A percentile compares a stretch with the other conserved stretches of the same genome.
Conservation (phyloP, 495 filamentous ascomycete genomes). For the Aspergillus funiculosus region DNA sequence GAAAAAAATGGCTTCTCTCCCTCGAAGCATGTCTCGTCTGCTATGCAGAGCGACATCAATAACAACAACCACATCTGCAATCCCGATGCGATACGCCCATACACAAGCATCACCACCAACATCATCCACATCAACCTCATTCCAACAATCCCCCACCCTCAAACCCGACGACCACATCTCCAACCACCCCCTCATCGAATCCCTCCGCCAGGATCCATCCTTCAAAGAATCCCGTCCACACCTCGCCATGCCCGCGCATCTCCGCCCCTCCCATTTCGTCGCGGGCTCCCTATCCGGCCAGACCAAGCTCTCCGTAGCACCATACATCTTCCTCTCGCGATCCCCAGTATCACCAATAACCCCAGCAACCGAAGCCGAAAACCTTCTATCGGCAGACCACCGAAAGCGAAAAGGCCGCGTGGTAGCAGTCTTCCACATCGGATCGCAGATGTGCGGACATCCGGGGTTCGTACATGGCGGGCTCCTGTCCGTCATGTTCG, state of each 20-base stretch:
- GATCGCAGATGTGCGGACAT: conserved; percentile 33
- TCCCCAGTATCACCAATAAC: background rate
- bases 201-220: conserved; percentile 55
- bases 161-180: conserved; percentile 56
- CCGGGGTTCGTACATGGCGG: conserved; percentile 40
- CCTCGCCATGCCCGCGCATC: conserved; percentile 27
- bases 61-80: background rate
- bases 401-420: conserved; percentile 20
- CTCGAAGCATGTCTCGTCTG: background rate
- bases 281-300: conserved; percentile 55
- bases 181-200: conserved; percentile 61
- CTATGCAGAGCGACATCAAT: background rate
- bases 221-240: conserved; percentile 71
- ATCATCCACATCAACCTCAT: too few relatives aligned
- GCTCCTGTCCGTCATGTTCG: conserved; percentile 35
- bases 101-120: background rate
- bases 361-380: too few relatives aligned
- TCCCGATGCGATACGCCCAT: background rate
- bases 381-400: too few relatives aligned
- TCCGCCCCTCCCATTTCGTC: conserved; percentile 34
- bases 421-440: conserved; percentile 35
- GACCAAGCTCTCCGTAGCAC: conserved; percentile 69
- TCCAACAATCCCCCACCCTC: background rate
- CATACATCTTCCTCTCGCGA: conserved; percentile 50
- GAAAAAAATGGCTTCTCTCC: background rate